Percentiles rank a stretch among this genome's conserved stretches.
These are phyloP conservation scores for Heterobasidion annosum DNA, from an alignment of 1,284 basidiomycete genomes.

Conservation along the genomic window DNA sequence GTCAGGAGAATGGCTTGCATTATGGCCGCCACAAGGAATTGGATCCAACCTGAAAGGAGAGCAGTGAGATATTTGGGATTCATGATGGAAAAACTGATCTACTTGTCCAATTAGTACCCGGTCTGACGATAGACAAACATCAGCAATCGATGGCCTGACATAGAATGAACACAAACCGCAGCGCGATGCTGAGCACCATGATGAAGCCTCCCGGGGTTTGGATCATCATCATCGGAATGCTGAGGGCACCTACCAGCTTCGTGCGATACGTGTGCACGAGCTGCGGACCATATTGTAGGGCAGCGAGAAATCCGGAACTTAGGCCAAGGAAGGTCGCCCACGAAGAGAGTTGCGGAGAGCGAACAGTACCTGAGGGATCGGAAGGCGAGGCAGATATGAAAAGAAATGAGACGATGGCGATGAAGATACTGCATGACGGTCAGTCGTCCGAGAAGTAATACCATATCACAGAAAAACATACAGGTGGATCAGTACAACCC, in stretches of 20 bases:
- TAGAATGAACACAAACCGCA: slow-evolving; percentile 36
- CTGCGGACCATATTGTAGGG: slow-evolving; percentile 85
- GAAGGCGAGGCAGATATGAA: slow-evolving; percentile 39
- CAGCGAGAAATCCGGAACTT: slow-evolving; percentile 71
- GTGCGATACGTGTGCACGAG: slow-evolving; percentile 71
- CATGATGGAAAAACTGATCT: slow-evolving; percentile 14
- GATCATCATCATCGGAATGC: slow-evolving; percentile 90
- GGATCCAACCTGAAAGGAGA: slow-evolving; percentile 57
- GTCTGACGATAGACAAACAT: slow-evolving; percentile 25
- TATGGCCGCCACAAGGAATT: slow-evolving; percentile 78
- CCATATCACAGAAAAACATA: slow-evolving; percentile 26
- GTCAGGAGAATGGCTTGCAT: slow-evolving; percentile 79
- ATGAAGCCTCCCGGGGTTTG: slow-evolving; percentile 88
- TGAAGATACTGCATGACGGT: slow-evolving; percentile 34
- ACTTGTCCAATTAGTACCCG: slow-evolving; percentile 86
- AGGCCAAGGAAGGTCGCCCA: slow-evolving; percentile 90
- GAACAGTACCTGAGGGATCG: slow-evolving; percentile 26
- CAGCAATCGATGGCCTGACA: not conserved
- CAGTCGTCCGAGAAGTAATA: slow-evolving; percentile 2
- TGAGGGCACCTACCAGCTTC: slow-evolving; percentile 85
- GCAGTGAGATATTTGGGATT: slow-evolving; percentile 2
- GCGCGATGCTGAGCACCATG: slow-evolving; percentile 81
- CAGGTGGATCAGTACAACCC: slow-evolving; percentile 72
- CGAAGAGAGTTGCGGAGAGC: slow-evolving; percentile 32
- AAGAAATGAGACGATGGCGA: slow-evolving; percentile 43